Conservation (phyloP, 768 basidiomycete species). For the Termitomyces sp. region DNA sequence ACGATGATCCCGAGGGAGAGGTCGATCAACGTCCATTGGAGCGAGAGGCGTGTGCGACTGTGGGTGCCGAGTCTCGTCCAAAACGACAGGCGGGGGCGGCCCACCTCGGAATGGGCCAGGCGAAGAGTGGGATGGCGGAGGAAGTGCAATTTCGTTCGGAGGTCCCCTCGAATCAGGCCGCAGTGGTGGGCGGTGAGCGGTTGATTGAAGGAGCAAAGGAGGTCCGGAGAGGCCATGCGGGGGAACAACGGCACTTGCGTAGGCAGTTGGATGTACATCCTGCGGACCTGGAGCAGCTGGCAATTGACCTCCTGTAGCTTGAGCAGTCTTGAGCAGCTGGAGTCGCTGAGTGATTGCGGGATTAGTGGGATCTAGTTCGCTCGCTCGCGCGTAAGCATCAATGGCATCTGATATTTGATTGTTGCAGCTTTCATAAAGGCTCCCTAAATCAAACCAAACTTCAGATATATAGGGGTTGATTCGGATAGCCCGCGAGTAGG, state of each 20-base stretch:
- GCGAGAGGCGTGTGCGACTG: conserved; percentile 68
- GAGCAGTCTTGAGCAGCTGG: conserved; percentile 71
- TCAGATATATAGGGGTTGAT: conserved; percentile 97
- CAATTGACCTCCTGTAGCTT: conserved; percentile 65
- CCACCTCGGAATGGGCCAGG: conserved; percentile 80
- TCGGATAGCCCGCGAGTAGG: conserved; percentile 96
- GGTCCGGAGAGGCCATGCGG: conserved; percentile 66
- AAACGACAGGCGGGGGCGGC: conserved; percentile 74
- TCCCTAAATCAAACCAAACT: conserved; percentile 97
- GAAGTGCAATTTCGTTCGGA: conserved; percentile 47
- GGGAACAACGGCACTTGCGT: conserved; percentile 72
- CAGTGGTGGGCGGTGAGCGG: conserved; percentile 48
- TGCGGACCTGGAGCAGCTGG: conserved; percentile 90
- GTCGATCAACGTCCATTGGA: conserved; percentile 72
- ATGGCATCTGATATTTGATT: conserved; percentile 99
- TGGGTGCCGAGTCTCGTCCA: conserved; percentile 69
- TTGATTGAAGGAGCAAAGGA: conserved; percentile 55
- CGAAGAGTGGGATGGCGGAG: conserved; percentile 58
- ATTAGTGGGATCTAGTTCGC: conserved; percentile 89
- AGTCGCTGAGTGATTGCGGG: conserved; percentile 77
- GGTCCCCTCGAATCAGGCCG: conserved; percentile 66
- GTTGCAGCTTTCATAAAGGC: conserved; percentile 96
- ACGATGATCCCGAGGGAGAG: conserved; percentile 25
- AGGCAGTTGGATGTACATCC: conserved; percentile 94
- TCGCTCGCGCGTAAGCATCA: conserved; percentile 94